Base-by-base conservation (phyloP, 495 filamentous ascomycete genomes). In the Trichocladium antarcticum region DNA sequence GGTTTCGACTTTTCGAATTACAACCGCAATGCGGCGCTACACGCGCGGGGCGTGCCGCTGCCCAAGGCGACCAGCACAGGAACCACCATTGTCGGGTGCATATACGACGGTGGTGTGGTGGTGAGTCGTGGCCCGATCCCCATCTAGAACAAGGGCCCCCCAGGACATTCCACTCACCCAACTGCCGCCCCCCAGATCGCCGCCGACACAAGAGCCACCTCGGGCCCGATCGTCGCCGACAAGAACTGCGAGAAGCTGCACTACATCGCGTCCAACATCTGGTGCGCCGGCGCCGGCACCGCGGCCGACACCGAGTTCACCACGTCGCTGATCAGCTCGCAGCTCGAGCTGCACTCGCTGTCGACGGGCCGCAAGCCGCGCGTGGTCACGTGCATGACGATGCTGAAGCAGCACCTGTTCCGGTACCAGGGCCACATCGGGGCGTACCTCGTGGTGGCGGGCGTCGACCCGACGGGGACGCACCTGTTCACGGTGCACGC, bases 171-270 rank as follows among this genome's bases (percentile, higher is more conserved):
- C 9, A 24, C 12, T 20, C 5, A 27, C 31, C 32, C 9, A 20
- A 27, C 14, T n/a, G 47, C 16, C 40, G 24, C 28, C 15, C 42
- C n/a, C 40, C 61, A 87, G 83, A 95, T 95, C 70, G 89, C 89
- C 51, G 89, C 89, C 73, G 93, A 97, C 73, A 99, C 93, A 57
- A 80, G 93, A 81, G 93, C 93, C 46, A 99, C 93, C 35, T 89
- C 85, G 53, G 93, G 93, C 16, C 87, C 89, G 35, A 99, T 99
- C 67, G 93, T 99, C 59, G 93, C 93, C 63, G 93, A 99, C 80
- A 99, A 99, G 86, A 99, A 99, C 80, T 99, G 93, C 71, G 87
- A 99, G 71, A 99, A 99, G 75, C 80, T 99, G 42, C 93, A 99
- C 72, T 99, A 93, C 76, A 99, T 97, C 68, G 75, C 92, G 10